Conservation (phyloP, 2,329 filamentous ascomycete genomes). For the Furcasterigmium furcatum region DNA sequence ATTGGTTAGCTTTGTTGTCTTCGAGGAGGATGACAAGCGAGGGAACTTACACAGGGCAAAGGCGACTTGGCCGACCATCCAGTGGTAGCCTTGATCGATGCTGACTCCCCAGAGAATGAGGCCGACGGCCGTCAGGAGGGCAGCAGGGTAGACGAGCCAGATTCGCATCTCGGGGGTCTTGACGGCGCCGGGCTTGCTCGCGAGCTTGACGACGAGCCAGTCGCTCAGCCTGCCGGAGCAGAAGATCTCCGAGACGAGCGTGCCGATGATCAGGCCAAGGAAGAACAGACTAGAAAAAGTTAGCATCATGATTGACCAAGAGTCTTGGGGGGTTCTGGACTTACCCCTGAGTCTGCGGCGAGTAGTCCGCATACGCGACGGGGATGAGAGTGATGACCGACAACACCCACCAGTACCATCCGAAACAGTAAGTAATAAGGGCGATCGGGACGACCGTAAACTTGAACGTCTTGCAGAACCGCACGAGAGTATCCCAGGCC, state of each 20-base stretch:
- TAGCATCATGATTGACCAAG: background rate
- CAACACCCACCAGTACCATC: slow-evolving; percentile 56
- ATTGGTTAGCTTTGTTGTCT: background rate
- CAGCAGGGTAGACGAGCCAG: slow-evolving; percentile 52
- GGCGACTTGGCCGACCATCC: slow-evolving; percentile 53
- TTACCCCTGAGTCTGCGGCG: slow-evolving; percentile 44
- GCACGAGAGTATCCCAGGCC: slow-evolving; percentile 37
- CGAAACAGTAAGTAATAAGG: slow-evolving; percentile 46
- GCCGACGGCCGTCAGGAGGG: slow-evolving; percentile 42
- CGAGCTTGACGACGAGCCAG: slow-evolving; percentile 40
- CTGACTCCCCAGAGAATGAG: slow-evolving; percentile 53
- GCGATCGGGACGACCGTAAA: slow-evolving; percentile 40
- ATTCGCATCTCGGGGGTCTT: slow-evolving; percentile 51
- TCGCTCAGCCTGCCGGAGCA: slow-evolving; percentile 53
- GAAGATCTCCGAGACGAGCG: slow-evolving; percentile 45
- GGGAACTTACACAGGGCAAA: slow-evolving; percentile 48
- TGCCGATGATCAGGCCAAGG: slow-evolving; percentile 50
- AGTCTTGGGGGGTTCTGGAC: background rate
- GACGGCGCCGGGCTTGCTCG: slow-evolving; percentile 36
- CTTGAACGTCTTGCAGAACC: slow-evolving; percentile 43
- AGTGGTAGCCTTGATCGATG: slow-evolving; percentile 49
- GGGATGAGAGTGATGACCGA: slow-evolving; percentile 51
- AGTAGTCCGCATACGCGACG: slow-evolving; percentile 44
- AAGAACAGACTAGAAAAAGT: slow-evolving; percentile 37
- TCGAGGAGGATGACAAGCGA: background rate